phyloP scores from a whole-genome alignment of 805 yeast species.

The Nakazawaea sp. region DNA sequence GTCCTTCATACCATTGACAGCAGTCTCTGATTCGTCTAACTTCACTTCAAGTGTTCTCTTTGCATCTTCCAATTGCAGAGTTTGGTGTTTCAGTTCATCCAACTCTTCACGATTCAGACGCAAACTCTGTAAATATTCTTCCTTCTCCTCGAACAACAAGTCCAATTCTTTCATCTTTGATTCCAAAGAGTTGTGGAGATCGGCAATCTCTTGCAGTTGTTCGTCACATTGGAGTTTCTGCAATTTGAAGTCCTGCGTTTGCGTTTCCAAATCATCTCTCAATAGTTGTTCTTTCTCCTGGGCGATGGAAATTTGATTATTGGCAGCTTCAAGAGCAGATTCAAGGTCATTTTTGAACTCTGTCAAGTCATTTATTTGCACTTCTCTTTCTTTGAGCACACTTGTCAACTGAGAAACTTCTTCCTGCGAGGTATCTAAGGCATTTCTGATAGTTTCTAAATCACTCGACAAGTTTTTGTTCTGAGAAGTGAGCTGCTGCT shows the following conservation, averaged over 20 bases:
- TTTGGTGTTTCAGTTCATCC: not conserved
- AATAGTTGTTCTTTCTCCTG: constrained; percentile 15
- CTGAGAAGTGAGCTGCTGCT: not conserved
- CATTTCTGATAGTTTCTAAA: not conserved
- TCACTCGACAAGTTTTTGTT: not conserved
- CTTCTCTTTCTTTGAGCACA: not conserved
- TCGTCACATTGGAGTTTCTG: constrained; percentile 13
- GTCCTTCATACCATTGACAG: not conserved
- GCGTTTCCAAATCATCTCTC: constrained; percentile 11
- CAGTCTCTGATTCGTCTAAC: not conserved
- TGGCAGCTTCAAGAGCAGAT: constrained; percentile 11
- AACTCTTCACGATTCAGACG: constrained; percentile 19
- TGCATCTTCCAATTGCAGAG: not conserved
- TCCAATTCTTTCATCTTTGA: constrained; percentile 11
- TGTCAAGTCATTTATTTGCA: constrained; percentile 8
- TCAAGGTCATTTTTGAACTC: constrained; percentile 9
- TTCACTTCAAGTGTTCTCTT: not conserved
- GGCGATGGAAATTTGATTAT: constrained; percentile 18
- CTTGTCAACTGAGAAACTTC: not conserved
- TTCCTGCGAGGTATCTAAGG: not conserved
- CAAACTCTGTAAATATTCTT: constrained; percentile 19
- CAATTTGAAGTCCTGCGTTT: constrained; percentile 13
- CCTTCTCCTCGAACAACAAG: constrained; percentile 11
- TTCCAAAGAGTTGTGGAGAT: constrained; percentile 8
- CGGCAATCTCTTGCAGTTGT: constrained; percentile 12